Percentiles rank a stretch among this genome's conserved stretches.
Conservation (phyloP, 768 basidiomycete genomes). For the Podaxis sp. region DNA sequence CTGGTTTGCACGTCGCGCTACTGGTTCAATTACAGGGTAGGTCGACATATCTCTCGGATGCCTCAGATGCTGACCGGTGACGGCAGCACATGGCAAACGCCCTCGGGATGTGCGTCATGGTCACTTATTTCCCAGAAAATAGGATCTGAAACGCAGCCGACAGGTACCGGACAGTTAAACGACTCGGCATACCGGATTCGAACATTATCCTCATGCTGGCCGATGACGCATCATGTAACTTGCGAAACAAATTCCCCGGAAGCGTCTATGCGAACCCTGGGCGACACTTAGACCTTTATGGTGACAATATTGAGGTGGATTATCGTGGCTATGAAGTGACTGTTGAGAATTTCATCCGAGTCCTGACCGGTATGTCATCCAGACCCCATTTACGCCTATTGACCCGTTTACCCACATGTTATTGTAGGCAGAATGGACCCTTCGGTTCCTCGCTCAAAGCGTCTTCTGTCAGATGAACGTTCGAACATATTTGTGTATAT, state of each 20-base stretch:
- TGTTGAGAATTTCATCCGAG: conserved; percentile 90
- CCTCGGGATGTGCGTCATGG: conserved; percentile 76
- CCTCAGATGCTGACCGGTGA: background rate
- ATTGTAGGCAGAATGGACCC: conserved; percentile 72
- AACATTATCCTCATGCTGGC: conserved; percentile 99
- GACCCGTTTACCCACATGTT: background rate
- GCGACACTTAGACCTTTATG: conserved; percentile 83
- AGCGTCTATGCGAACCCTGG: conserved; percentile 90
- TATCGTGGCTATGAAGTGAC: conserved; percentile 98
- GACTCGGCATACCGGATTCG: conserved; percentile 95
- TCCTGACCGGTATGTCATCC: conserved; percentile 73
- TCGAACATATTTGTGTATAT: conserved; percentile 97
- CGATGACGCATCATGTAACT: conserved; percentile 92
- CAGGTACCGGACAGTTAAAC: conserved; percentile 98
- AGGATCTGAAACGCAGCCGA: background rate
- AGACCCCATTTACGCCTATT: background rate
- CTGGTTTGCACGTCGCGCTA: conserved; percentile 91
- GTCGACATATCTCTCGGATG: conserved; percentile 20
- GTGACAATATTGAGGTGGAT: conserved; percentile 96
- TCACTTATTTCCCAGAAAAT: background rate
- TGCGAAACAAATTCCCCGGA: conserved; percentile 88
- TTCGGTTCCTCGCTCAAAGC: conserved; percentile 87
- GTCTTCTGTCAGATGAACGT: conserved; percentile 82
- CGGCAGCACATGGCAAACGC: conserved; percentile 96
- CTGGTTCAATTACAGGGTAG: conserved; percentile 98